phyloP scores from a whole-genome alignment of 805 yeast genomes.

The Candida pseudoglaebosa region DNA sequence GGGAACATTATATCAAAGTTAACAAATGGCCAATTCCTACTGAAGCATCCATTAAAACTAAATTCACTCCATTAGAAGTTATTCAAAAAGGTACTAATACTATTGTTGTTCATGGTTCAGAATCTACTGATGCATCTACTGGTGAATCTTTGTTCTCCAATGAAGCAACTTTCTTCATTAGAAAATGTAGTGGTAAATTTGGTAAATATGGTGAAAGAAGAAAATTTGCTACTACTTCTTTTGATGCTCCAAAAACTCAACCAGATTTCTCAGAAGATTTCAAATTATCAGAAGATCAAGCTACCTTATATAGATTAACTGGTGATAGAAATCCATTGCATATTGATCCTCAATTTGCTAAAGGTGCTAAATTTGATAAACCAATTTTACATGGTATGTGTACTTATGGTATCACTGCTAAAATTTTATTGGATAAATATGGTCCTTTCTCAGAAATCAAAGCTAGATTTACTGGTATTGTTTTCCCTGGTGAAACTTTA shows the following conservation, averaged over 20 bases:
- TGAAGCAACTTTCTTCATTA: conserved; percentile 79
- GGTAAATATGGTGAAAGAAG: conserved; percentile 46
- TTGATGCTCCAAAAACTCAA: conserved; percentile 54
- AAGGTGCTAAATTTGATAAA: conserved; percentile 74
- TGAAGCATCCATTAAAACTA: conserved; percentile 58
- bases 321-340: conserved; percentile 96
- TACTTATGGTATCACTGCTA: conserved; percentile 76
- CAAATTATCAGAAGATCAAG: conserved; percentile 66
- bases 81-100: conserved; percentile 86
- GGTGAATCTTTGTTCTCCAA: conserved; percentile 73
- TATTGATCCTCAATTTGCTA: conserved; percentile 87
- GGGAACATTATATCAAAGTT: conserved; percentile 87
- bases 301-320: conserved; percentile 84
- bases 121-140: conserved; percentile 61
- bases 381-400: conserved; percentile 95
- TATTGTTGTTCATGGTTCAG: conserved; percentile 66
- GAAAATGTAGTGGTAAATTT: conserved; percentile 64
- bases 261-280: conserved; percentile 67
- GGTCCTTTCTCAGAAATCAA: conserved; percentile 83
- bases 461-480: conserved; percentile 86
- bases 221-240: conserved; percentile 58
- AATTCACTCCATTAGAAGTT: conserved; percentile 64
- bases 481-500: conserved; percentile 91
- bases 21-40: conserved; percentile 76
- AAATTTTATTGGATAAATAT: conserved; percentile 70